A percentile compares a stretch with the other conserved stretches of the same genome.
Conservation (phyloP, 306 rosid genomes). For the Glycyrrhiza uralensis region DNA sequence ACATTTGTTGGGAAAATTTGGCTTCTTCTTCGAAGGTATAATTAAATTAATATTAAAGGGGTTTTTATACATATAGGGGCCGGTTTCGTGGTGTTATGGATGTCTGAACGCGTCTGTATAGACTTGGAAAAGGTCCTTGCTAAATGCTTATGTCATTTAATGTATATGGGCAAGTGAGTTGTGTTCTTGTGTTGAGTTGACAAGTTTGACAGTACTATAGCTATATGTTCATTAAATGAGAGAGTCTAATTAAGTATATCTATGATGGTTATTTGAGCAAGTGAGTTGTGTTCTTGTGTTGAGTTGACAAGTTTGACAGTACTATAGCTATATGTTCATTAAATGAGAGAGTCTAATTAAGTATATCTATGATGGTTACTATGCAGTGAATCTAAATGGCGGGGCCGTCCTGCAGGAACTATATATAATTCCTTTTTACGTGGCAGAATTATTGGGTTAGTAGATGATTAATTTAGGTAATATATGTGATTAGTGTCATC, state of each 20-base stretch:
- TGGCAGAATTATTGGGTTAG: too few relatives aligned
- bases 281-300: not conserved
- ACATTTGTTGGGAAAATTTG: slow-evolving; percentile 23
- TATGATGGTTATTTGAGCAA: not conserved
- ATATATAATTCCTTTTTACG: too few relatives aligned
- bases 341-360: too few relatives aligned
- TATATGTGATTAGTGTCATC: too few relatives aligned
- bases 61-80: slow-evolving; percentile 32
- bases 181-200: not conserved
- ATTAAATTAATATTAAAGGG: not conserved
- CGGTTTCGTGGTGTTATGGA: slow-evolving; percentile 54
- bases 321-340: too few relatives aligned
- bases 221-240: too few relatives aligned
- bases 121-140: slow-evolving; percentile 40
- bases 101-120: slow-evolving; percentile 43
- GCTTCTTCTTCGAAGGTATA: slow-evolving; percentile 12
- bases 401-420: too few relatives aligned
- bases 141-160: slow-evolving; percentile 3
- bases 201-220: too few relatives aligned
- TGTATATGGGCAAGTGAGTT: not conserved
- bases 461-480: too few relatives aligned
- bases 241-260: too few relatives aligned
- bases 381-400: too few relatives aligned
- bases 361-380: too few relatives aligned
- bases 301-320: slow-evolving; percentile 14